Base-by-base conservation (phyloP, 2,329 filamentous ascomycete species). In the Dactylellina cionopaga region DNA sequence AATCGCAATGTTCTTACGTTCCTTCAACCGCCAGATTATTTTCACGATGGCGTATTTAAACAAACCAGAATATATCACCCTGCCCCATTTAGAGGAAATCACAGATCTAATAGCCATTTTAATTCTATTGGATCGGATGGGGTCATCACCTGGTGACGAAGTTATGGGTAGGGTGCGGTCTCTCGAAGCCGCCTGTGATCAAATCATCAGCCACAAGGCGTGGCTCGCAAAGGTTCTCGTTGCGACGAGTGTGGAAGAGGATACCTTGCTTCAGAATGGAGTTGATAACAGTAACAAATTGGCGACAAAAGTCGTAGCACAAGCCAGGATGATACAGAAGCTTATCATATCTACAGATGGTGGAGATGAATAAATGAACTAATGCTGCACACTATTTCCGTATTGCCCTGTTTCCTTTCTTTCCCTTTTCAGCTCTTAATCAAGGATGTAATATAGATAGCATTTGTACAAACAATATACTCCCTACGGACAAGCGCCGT, bases 1-100 rank as follows among this genome's bases (percentile, higher is more conserved):
- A 80, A 87, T 98, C 4, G 87, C 90, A 0, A 89, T 89, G 66
- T 96, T 98, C 78, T 84, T 99, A 25, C 96, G 96, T 78, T 90
- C 92, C 79, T 99, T 96, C 80, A 89, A 91, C 9, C 86, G 88
- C 47, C 88, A 98, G 68, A 84, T 99, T 7, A 81, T 83, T 41
- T 87, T 91, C 27, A 91, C 91, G 10, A 85, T 90, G 5, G 86
- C 88, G 54, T 86, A 90, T 0, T 88, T 98, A 74, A 89, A 91
- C 78, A 83, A 86, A 31, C 83, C 87, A 19, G 79, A 68, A n/a
- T 60, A 76, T 46, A 60, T 77, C 13, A 74, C 76, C 10, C 55
- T 78, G 29, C 19, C 76, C 75, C 22, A 76, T 19, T 74, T 78
- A 2, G 75, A 75, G 11, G 75, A 76, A 41, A 55, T 70, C 13